phyloP scores from a whole-genome alignment of 164 flowering plant genomes.

The Platanus orientalis region DNA sequence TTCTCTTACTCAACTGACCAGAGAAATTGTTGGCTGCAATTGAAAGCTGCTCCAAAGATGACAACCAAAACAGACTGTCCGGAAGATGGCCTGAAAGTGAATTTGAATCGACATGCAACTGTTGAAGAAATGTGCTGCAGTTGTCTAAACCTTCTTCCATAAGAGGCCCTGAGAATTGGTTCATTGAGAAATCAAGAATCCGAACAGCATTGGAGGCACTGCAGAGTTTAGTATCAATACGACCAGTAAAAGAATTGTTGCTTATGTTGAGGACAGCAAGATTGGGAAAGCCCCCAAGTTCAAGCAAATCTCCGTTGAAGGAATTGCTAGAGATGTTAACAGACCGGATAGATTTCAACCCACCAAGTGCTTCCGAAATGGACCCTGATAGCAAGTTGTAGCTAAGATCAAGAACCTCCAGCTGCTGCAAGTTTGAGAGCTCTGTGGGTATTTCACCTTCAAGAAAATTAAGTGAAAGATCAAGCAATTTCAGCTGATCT shows the following conservation, averaged over 20 bases:
- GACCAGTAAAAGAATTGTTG: conserved; percentile 62
- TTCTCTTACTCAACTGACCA: conserved; percentile 47
- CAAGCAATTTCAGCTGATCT: conserved; percentile 17
- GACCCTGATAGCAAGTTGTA: conserved; percentile 39
- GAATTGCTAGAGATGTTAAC: conserved; percentile 2
- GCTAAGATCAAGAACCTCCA: conserved; percentile 54
- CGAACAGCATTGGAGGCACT: conserved; percentile 31
- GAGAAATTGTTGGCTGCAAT: conserved; percentile 52
- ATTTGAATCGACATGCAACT: conserved; percentile 47
- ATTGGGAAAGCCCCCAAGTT: conserved; percentile 32
- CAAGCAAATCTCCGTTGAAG: conserved; percentile 40
- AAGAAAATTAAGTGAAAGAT: conserved; percentile 50
- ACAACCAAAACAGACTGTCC: conserved; percentile 37
- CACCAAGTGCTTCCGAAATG: background rate
- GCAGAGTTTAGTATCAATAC: conserved; percentile 40
- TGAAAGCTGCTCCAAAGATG: conserved; percentile 54
- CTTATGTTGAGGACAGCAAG: conserved; percentile 54
- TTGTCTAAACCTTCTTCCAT: conserved; percentile 34
- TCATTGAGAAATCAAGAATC: conserved; percentile 61
- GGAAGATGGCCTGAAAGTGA: conserved; percentile 59
- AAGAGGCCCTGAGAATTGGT: conserved; percentile 50
- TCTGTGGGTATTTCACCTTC: conserved; percentile 37
- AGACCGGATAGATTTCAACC: background rate
- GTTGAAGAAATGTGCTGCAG: conserved; percentile 46
- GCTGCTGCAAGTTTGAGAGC: conserved; percentile 38